phyloP scores from a whole-genome alignment of 352 stramenopile species.

The Phytophthora sp. region DNA sequence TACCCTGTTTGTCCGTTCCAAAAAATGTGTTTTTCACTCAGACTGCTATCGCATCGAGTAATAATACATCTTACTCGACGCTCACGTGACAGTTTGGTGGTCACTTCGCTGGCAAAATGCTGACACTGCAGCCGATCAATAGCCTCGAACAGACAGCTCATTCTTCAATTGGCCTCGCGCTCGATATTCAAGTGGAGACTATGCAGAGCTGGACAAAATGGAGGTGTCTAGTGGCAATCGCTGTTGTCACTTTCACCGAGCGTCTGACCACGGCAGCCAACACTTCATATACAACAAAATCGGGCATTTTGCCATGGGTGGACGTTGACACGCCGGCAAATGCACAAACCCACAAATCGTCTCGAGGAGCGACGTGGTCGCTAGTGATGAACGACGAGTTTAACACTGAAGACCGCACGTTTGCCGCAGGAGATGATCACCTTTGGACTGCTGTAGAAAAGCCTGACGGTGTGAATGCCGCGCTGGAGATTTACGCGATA shows the following conservation, averaged over 20 bases:
- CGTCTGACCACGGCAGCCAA: background rate
- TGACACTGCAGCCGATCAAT: background rate
- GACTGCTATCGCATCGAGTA: background rate
- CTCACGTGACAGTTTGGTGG: background rate
- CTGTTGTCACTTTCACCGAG: background rate
- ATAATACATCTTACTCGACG: background rate
- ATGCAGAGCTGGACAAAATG: background rate
- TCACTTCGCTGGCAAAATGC: background rate
- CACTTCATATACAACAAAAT: constrained; percentile 25
- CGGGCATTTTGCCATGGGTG: constrained; percentile 55
- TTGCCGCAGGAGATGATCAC: constrained; percentile 89
- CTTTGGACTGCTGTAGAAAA: constrained; percentile 76
- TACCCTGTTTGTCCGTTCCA: no score
- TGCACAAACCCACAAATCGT: constrained; percentile 37
- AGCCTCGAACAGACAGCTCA: background rate
- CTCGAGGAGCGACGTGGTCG: constrained; percentile 47
- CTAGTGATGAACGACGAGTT: constrained; percentile 64
- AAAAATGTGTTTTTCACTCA: no score
- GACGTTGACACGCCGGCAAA: constrained; percentile 51
- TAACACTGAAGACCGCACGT: constrained; percentile 70
- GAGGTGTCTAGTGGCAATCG: background rate
- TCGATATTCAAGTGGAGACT: background rate
- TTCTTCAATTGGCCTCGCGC: background rate
- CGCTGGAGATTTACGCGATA: constrained; percentile 32
- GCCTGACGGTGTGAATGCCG: constrained; percentile 16